Evolutionary conservation across 179 eudicot species (phyloP), one percentile per base, ranked within the genome.

Genomic region (Beta macrorhiza): DNA sequence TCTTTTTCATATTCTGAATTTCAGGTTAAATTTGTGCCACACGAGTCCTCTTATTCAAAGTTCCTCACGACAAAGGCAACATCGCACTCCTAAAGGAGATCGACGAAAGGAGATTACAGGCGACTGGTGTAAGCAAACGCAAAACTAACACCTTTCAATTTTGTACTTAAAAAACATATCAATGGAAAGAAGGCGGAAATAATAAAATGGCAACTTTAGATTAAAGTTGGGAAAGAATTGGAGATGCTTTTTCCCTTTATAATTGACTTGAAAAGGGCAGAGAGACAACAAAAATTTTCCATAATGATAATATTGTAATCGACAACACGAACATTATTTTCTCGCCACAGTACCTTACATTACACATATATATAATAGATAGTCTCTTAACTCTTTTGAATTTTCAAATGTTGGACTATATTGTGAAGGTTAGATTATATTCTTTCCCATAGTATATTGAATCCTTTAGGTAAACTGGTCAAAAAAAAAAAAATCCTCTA

Each of bases 181-280:
- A 13, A 67, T 13, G 56, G 29, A 45, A 70, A 70, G 29, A 20
- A 17, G 74, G 49, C 5, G 72, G 17, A 68, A 44, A 5, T 4
- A 29, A 4, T 72, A 4, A 16, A 9, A 29, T 17, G 13, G 5
- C 75, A 75, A 37, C 68, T 63, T 76, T 75, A 56, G 17, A 42
- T 59, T 56, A 71, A 77, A 77, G 84, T 67, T 42, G 67, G 14
- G 51, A 44, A 20, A 47, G 62, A 16, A 61, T 8, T n/a, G 17
- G 37, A 56, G 53, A 83, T 72, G 83, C 70, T 65, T 59, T 14
- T n/a, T 64, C n/a, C 32, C 67, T 9, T 20, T 14, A 45, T 8
- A 16, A 22, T 8, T 17, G 52, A 61, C 65, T n/a, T 61, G 65
- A 0, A 32, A 64, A 64, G 69, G 10, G 22, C 8, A 7, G 7